Percentiles rank a stretch among this genome's conserved stretches.
phyloP scores from a whole-genome alignment of 805 yeast species.

The Lipomyces mesembrius region DNA sequence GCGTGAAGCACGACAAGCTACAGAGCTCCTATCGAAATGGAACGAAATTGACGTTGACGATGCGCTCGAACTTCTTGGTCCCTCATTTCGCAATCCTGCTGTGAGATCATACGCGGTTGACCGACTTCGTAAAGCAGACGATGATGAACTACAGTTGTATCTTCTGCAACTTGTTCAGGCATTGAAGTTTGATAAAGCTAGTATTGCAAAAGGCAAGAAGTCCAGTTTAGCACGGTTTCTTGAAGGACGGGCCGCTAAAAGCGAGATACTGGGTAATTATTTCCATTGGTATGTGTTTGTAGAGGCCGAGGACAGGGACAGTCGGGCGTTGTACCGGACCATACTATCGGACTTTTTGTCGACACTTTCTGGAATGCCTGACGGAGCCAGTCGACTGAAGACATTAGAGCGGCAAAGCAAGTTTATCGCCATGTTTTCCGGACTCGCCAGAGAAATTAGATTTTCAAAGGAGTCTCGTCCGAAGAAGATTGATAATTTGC shows the following conservation, averaged over 20 bases:
- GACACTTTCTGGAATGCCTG: constrained; percentile 43
- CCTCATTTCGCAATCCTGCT: constrained; percentile 69
- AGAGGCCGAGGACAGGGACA: constrained; percentile 72
- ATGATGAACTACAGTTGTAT: constrained; percentile 73
- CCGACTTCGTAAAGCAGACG: constrained; percentile 74
- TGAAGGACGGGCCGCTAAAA: constrained; percentile 69
- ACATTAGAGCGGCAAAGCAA: constrained; percentile 64
- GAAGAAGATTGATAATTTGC: constrained; percentile 70
- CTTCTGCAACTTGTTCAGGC: constrained; percentile 91
- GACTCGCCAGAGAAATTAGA: constrained; percentile 67
- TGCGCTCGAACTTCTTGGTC: constrained; percentile 83
- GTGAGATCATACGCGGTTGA: constrained; percentile 89
- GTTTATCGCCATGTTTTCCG: constrained; percentile 67
- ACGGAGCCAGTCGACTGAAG: constrained; percentile 43
- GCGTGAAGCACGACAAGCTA: constrained; percentile 75
- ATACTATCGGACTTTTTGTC: constrained; percentile 55
- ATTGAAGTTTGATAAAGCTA: constrained; percentile 67
- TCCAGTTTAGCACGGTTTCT: constrained; percentile 60
- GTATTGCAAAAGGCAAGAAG: constrained; percentile 30
- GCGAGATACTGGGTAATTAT: constrained; percentile 72
- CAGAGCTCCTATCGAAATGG: constrained; percentile 70
- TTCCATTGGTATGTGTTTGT: constrained; percentile 93
- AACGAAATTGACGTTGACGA: constrained; percentile 81
- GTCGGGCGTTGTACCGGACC: constrained; percentile 51
- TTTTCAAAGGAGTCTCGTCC: constrained; percentile 74